Conservation (phyloP, 2,329 filamentous ascomycete genomes). For the Cercospora sesami region DNA sequence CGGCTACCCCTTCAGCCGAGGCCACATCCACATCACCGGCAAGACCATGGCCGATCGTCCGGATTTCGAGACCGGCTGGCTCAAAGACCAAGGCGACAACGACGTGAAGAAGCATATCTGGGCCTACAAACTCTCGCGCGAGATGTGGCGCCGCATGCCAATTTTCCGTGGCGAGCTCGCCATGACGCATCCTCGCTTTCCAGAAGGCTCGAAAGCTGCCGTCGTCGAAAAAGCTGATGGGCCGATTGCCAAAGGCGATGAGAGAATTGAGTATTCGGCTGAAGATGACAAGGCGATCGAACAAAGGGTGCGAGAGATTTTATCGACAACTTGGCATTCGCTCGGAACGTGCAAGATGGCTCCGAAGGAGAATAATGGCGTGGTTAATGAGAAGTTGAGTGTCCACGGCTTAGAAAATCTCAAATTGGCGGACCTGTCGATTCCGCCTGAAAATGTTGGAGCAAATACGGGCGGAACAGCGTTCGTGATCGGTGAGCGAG, state of each 20-base stretch:
- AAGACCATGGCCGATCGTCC: conserved; percentile 48
- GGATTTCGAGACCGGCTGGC: conserved; percentile 60
- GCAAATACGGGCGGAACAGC: conserved; percentile 52
- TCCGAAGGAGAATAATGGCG: conserved; percentile 40
- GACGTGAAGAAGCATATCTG: conserved; percentile 61
- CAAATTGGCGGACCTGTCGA: conserved; percentile 49
- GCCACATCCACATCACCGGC: conserved; percentile 59
- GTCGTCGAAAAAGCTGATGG: conserved; percentile 36
- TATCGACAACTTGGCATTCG: conserved; percentile 46
- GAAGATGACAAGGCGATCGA: conserved; percentile 44
- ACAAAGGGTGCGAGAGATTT: conserved; percentile 45
- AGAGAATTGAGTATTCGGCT: conserved; percentile 47
- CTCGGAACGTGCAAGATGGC: conserved; percentile 47
- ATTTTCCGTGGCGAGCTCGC: conserved; percentile 51
- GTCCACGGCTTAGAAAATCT: conserved; percentile 45
- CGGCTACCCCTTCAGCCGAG: conserved; percentile 62
- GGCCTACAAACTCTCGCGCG: conserved; percentile 66
- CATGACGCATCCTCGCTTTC: conserved; percentile 42
- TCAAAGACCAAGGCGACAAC: conserved; percentile 56
- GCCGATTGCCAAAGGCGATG: conserved; percentile 48
- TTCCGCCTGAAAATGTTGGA: conserved; percentile 47
- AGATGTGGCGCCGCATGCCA: conserved; percentile 58
- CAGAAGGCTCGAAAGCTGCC: conserved; percentile 49
- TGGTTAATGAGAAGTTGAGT: conserved; percentile 43
- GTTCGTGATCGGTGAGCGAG: conserved; percentile 46